Evolutionary conservation across 768 basidiomycete species (phyloP).

Genomic region (Strobilomyces dryophilus): DNA sequence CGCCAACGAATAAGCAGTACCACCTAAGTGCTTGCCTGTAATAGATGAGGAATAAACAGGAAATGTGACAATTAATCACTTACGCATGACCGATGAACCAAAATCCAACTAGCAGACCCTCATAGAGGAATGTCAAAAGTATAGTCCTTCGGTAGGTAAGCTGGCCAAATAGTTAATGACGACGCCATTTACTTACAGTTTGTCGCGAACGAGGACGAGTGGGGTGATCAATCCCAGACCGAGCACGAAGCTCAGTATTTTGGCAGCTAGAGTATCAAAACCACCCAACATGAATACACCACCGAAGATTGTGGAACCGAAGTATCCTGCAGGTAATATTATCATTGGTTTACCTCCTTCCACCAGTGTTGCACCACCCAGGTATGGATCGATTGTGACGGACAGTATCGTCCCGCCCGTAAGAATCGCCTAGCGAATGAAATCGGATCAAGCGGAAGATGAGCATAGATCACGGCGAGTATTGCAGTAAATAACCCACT

Average conservation of each 20-base stretch:
- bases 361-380: constrained; percentile 61
- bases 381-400: constrained; percentile 80
- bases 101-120: constrained; percentile 84
- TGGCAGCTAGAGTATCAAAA: constrained; percentile 87
- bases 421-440: constrained; percentile 55
- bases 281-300: constrained; percentile 80
- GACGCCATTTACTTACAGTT: constrained; percentile 56
- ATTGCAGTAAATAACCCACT: constrained; percentile 40
- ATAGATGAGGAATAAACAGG: constrained; percentile 7
- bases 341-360: constrained; percentile 71
- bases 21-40: constrained; percentile 73
- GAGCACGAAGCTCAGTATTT: constrained; percentile 88
- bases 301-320: constrained; percentile 79
- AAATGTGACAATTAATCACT: constrained; percentile 25
- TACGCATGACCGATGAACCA: constrained; percentile 95
- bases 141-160: constrained; percentile 62
- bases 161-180: not conserved
- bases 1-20: constrained; percentile 79
- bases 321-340: constrained; percentile 75
- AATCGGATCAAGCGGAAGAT: not conserved
- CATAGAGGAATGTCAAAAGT: constrained; percentile 73
- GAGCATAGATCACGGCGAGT: constrained; percentile 4
- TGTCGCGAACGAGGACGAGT: constrained; percentile 81
- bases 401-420: constrained; percentile 75
- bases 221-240: constrained; percentile 86